Conservation (phyloP, 2,329 filamentous ascomycete species). For the Fusarium nurragi region DNA sequence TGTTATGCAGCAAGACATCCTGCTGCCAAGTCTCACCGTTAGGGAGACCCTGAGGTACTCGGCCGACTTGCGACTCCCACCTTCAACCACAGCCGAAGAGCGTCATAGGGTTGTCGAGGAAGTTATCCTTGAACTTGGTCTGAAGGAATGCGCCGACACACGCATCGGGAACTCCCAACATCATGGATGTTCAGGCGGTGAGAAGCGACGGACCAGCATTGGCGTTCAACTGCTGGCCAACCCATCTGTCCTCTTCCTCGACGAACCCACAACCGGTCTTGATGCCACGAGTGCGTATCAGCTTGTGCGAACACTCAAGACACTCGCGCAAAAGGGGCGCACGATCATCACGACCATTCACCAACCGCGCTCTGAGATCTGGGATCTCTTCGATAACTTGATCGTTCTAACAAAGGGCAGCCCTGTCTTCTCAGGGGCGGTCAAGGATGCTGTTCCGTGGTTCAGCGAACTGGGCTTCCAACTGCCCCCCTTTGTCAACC, state of each 20-base stretch:
- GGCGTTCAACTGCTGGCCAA: conserved; percentile 83
- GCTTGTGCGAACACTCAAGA: conserved; percentile 74
- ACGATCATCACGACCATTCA: conserved; percentile 81
- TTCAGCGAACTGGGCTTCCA: conserved; percentile 69
- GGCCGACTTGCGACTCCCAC: conserved; percentile 74
- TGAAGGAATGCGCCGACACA: conserved; percentile 82
- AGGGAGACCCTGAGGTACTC: conserved; percentile 79
- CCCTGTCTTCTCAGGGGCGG: conserved; percentile 73
- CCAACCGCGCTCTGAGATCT: conserved; percentile 81
- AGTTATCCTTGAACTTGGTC: conserved; percentile 77
- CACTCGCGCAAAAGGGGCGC: conserved; percentile 71
- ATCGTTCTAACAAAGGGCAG: conserved; percentile 74
- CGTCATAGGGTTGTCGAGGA: conserved; percentile 74
- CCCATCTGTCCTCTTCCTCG: conserved; percentile 79
- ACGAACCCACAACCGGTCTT: conserved; percentile 81
- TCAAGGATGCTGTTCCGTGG: conserved; percentile 68
- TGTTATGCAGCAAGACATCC: conserved; percentile 80
- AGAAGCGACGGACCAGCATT: conserved; percentile 80
- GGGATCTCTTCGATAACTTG: conserved; percentile 78
- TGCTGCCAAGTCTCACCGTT: conserved; percentile 78
- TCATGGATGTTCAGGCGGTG: conserved; percentile 80
- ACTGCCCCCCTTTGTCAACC: conserved; percentile 78
- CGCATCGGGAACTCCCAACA: conserved; percentile 76
- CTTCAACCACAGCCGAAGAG: conserved; percentile 67
- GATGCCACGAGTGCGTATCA: conserved; percentile 82